Percentiles rank a stretch among this genome's conserved stretches.
phyloP scores from a whole-genome alignment of 495 filamentous ascomycete species.

The Daldinia caldariorum region DNA sequence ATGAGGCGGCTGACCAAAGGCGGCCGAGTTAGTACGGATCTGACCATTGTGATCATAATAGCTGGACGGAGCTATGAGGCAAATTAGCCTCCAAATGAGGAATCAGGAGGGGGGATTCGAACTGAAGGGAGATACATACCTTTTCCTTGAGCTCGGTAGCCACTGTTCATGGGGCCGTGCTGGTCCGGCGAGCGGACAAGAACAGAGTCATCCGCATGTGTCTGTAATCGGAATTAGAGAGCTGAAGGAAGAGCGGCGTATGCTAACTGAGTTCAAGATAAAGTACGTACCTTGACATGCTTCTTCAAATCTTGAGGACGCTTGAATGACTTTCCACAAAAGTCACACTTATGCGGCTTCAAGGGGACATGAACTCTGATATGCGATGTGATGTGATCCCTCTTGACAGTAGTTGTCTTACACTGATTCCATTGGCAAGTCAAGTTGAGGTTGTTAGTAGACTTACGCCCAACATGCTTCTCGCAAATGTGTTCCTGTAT shows the following conservation, averaged over 20 bases:
- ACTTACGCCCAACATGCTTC: constrained; percentile 97
- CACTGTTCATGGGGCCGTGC: constrained; percentile 69
- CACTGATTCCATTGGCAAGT: constrained; percentile 98
- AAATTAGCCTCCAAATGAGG: constrained; percentile 55
- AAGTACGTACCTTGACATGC: constrained; percentile 79
- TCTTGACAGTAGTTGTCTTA: constrained; percentile 96
- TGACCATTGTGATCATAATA: constrained; percentile 69
- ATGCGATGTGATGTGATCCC: constrained; percentile 99
- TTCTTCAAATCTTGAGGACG: constrained; percentile 99
- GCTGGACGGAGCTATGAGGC: constrained; percentile 61
- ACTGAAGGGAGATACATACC: constrained; percentile 55
- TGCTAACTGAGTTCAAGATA: neutral
- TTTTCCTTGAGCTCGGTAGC: constrained; percentile 64
- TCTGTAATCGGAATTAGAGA: constrained; percentile 54
- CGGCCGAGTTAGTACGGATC: constrained; percentile 63
- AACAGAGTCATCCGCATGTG: constrained; percentile 98
- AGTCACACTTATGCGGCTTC: constrained; percentile 98
- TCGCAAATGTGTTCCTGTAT: constrained; percentile 96
- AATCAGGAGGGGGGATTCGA: constrained; percentile 33
- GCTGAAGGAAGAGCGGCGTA: neutral
- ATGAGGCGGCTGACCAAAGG: constrained; percentile 61
- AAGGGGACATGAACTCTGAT: constrained; percentile 97
- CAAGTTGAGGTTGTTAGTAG: constrained; percentile 97
- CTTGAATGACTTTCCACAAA: constrained; percentile 99
- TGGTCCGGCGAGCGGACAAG: constrained; percentile 78